Conservation (phyloP, 768 basidiomycete species). For the Podaxis sp. region DNA sequence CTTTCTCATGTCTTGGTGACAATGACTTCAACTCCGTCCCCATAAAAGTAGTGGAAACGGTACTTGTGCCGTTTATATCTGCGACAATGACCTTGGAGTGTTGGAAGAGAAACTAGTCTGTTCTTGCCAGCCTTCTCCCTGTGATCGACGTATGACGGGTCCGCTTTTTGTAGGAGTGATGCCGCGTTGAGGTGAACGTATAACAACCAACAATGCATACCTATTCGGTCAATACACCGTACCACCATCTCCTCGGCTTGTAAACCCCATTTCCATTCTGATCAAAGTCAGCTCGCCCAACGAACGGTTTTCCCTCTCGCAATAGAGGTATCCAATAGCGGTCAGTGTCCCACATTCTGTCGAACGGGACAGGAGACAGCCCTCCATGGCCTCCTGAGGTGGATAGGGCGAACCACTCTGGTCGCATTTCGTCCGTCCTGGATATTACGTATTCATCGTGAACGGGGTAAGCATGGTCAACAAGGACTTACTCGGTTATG, state of each 20-base stretch:
- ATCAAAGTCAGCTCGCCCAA: conserved; percentile 43
- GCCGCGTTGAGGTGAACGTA: background rate
- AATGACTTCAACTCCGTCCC: background rate
- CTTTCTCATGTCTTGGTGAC: background rate
- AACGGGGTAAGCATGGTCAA: background rate
- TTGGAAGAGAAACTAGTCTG: conserved; percentile 24
- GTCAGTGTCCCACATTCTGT: conserved; percentile 60
- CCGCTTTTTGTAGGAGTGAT: background rate
- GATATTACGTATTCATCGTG: background rate
- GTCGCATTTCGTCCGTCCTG: conserved; percentile 87
- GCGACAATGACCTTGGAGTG: conserved; percentile 37
- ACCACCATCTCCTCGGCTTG: conserved; percentile 42
- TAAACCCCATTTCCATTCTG: conserved; percentile 14
- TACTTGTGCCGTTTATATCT: conserved; percentile 55
- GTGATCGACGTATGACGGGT: background rate
- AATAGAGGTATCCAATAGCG: conserved; percentile 66
- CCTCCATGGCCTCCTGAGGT: background rate
- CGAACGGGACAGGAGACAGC: conserved; percentile 51
- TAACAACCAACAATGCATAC: background rate
- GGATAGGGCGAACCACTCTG: conserved; percentile 65
- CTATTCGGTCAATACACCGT: conserved; percentile 11
- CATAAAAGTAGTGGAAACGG: conserved; percentile 47
- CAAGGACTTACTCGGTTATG: conserved; percentile 56
- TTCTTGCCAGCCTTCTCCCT: background rate
- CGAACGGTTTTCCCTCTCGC: conserved; percentile 32